A percentile compares a stretch with the other conserved stretches of the same genome.
These are phyloP conservation scores for Caryopteris hybrid DNA, from an alignment of 305 asterid genomes.

Conservation along the genomic window DNA sequence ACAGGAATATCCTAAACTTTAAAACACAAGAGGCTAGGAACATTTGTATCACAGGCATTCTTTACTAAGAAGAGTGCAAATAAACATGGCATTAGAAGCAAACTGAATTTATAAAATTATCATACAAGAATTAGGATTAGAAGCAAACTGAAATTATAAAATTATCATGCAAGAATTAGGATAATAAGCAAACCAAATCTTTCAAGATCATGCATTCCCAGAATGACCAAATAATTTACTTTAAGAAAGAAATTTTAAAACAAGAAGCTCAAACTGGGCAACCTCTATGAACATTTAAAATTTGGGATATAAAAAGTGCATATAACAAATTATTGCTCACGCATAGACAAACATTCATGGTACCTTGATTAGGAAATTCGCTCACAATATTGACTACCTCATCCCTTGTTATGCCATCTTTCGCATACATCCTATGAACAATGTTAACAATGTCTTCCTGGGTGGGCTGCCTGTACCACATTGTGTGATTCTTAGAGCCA, in stretches of 20 bases:
- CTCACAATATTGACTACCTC: conserved; percentile 56
- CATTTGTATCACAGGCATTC: neutral
- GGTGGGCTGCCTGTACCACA: conserved; percentile 82
- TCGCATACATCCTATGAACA: conserved; percentile 78
- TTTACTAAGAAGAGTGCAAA: neutral
- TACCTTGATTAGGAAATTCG: conserved; percentile 91
- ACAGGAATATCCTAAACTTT: neutral
- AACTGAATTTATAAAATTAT: conserved; percentile 1
- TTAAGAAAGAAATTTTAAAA: neutral
- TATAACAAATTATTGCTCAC: neutral
- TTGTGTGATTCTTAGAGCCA: neutral
- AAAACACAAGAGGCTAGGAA: neutral
- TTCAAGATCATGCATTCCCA: neutral
- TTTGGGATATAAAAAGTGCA: neutral
- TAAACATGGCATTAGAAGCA: neutral
- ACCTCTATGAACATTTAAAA: neutral
- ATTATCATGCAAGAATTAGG: neutral
- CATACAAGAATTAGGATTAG: neutral
- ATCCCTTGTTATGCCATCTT: conserved; percentile 70
- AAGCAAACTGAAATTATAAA: neutral
- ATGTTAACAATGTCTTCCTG: conserved; percentile 84
- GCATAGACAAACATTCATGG: neutral
- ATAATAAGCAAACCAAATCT: neutral
- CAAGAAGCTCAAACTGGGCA: neutral
- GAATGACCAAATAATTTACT: neutral